Evolutionary conservation across 257 asterid species (phyloP).

Genomic region (Forsythia suspensa): DNA sequence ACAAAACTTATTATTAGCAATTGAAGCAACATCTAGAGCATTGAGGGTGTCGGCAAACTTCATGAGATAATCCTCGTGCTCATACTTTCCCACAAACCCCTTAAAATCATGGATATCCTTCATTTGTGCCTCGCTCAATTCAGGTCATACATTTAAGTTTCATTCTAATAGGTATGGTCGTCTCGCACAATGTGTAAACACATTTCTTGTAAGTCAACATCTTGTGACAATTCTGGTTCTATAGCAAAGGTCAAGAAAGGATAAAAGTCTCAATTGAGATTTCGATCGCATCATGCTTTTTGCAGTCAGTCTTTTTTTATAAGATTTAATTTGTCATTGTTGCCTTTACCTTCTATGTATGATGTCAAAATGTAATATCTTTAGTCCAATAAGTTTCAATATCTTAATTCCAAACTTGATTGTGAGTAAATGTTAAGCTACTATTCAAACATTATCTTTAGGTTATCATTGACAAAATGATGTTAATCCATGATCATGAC

Average conservation of each 20-base stretch:
- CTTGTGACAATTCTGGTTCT: too few species aligned
- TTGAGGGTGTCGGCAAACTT: too few species aligned
- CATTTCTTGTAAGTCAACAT: not conserved
- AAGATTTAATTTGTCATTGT: too few species aligned
- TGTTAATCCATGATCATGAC: not conserved
- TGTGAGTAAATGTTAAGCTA: not conserved
- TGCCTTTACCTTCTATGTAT: too few species aligned
- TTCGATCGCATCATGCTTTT: not conserved
- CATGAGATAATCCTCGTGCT: too few species aligned
- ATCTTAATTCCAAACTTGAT: not conserved
- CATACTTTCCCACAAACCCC: too few species aligned
- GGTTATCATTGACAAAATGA: not conserved
- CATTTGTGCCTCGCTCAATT: not conserved
- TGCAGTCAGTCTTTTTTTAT: not conserved
- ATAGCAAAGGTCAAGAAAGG: too few species aligned
- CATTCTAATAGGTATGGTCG: too few species aligned
- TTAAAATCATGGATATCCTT: not conserved
- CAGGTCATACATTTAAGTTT: not conserved
- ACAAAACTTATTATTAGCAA: too few species aligned
- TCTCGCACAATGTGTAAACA: not conserved
- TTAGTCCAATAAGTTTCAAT: not conserved
- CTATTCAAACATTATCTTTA: constrained; percentile 16
- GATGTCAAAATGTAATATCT: too few species aligned
- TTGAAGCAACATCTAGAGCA: too few species aligned
- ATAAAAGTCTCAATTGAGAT: not conserved